Percentiles rank a stretch among this genome's conserved stretches.
Conservation (phyloP, 2,329 filamentous ascomycete genomes). For the Arthroderma sp. region DNA sequence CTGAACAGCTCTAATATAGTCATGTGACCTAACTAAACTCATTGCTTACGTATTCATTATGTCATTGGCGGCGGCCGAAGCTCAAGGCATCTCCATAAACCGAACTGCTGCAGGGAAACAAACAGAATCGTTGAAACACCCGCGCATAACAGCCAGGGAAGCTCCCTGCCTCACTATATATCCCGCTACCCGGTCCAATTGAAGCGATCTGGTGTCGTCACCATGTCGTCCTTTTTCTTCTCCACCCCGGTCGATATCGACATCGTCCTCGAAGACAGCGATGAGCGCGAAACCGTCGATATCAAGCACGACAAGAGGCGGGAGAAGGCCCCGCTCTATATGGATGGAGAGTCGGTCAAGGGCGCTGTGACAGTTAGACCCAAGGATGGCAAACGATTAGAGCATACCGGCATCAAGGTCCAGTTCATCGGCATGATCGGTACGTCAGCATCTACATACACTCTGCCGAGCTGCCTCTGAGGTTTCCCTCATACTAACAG, state of each 20-base stretch:
- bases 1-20: too few species aligned
- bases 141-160: too few species aligned
- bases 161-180: too few species aligned
- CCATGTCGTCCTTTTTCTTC: constrained; percentile 97
- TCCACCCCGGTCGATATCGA: constrained; percentile 98
- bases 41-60: too few species aligned
- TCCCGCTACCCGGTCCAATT: too few species aligned
- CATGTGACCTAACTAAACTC: too few species aligned
- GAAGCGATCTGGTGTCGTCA: constrained; percentile 5
- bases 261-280: constrained; percentile 88
- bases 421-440: constrained; percentile 98
- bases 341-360: constrained; percentile 97
- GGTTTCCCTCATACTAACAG: constrained; percentile 1
- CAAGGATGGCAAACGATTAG: constrained; percentile 94
- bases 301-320: constrained; percentile 96
- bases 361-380: constrained; percentile 87
- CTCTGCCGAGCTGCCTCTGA: constrained; percentile 1
- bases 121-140: too few species aligned
- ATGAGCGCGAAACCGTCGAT: constrained; percentile 89
- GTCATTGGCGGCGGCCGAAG: too few species aligned
- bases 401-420: constrained; percentile 98
- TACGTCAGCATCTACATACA: constrained; percentile 24
- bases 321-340: constrained; percentile 92
- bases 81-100: too few species aligned
- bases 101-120: too few species aligned